These are phyloP conservation scores for Fraxinus excelsior DNA, from an alignment of 257 asterid species.

Conservation along the genomic window DNA sequence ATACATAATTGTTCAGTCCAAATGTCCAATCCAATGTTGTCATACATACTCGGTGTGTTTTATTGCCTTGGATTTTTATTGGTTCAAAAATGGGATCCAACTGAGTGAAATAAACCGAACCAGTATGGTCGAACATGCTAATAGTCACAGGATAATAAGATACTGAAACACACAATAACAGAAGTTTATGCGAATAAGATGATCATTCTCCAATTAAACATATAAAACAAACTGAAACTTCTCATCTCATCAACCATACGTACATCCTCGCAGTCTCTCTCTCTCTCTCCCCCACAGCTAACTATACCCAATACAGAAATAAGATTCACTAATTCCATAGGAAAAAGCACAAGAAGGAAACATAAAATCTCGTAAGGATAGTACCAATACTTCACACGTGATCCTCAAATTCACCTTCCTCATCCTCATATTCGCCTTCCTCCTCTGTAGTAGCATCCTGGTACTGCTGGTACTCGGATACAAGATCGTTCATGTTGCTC, in stretches of 20 bases:
- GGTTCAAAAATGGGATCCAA: not conserved
- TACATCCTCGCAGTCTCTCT: not conserved
- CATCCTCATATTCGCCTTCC: slow-evolving; percentile 16
- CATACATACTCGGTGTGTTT: not conserved
- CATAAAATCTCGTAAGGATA: not conserved
- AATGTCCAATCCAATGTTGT: not conserved
- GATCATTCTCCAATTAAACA: not conserved
- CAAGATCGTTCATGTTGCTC: slow-evolving; percentile 14
- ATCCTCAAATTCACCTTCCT: slow-evolving; percentile 14
- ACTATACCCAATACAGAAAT: not conserved
- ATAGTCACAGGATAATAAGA: not conserved
- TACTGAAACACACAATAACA: not conserved
- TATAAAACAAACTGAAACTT: not conserved
- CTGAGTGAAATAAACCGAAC: not conserved
- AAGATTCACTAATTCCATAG: not conserved
- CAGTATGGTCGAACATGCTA: not conserved
- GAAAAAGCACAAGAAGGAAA: not conserved
- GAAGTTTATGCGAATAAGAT: not conserved
- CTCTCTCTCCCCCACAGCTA: not conserved
- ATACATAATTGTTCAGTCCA: not conserved
- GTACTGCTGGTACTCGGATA: slow-evolving; percentile 18
- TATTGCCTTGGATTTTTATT: no score
- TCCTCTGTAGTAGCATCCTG: slow-evolving; percentile 18
- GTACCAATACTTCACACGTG: not conserved
- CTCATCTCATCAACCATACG: not conserved